Conservation (phyloP, 495 filamentous ascomycete genomes). For the Hypomontagnella monticulosa region DNA sequence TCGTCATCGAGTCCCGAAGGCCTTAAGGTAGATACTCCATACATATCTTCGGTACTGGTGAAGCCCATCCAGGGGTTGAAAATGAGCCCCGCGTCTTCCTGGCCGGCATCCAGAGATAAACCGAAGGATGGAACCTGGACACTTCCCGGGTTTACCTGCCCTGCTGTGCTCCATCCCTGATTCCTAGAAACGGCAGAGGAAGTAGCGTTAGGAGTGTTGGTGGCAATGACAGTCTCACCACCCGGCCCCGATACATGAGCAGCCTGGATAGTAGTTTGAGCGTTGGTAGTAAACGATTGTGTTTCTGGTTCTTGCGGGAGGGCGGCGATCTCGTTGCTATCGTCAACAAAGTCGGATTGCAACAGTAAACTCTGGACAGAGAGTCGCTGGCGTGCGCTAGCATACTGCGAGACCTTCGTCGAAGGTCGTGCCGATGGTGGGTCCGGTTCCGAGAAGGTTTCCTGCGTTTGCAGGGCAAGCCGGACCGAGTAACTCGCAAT, state of each 20-base stretch:
- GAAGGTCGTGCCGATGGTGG: constrained; percentile 22
- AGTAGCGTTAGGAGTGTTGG: neutral
- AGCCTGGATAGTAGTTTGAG: neutral
- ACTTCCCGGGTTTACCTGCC: neutral
- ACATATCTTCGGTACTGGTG: constrained; percentile 38
- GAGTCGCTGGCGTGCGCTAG: constrained; percentile 41
- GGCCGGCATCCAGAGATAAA: constrained; percentile 31
- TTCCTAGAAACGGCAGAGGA: neutral
- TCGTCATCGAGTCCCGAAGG: constrained; percentile 23
- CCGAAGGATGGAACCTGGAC: constrained; percentile 7
- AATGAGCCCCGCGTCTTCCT: constrained; percentile 42
- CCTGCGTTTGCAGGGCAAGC: constrained; percentile 32
- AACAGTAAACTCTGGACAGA: constrained; percentile 43
- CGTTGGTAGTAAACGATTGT: neutral
- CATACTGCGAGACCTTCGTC: constrained; percentile 40
- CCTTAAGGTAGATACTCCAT: constrained; percentile 16
- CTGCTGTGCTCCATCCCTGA: constrained; percentile 4
- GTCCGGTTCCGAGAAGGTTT: constrained; percentile 37
- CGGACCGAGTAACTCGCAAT: constrained; percentile 42
- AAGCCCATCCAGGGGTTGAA: constrained; percentile 47
- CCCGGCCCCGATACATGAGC: neutral
- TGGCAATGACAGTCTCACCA: neutral
- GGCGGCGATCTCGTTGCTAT: constrained; percentile 41
- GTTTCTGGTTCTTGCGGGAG: constrained; percentile 7
- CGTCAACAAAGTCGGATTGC: constrained; percentile 44